Conservation (phyloP, 345 rosid species). For the Triadica sebifera region DNA sequence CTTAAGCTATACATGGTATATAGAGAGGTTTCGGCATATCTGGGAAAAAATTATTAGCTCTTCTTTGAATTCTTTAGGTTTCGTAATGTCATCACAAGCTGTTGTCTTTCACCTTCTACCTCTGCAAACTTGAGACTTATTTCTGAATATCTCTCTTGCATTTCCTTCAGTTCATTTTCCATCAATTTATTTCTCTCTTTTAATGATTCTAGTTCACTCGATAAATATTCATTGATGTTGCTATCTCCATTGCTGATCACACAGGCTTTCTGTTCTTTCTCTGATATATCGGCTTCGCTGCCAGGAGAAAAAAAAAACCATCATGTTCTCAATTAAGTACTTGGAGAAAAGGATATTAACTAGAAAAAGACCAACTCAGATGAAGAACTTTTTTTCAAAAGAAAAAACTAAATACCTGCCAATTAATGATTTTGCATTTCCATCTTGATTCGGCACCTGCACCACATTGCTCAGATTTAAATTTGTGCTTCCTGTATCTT, state of each 20-base stretch:
- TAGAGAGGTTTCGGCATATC: conserved; percentile 20
- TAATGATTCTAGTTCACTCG: conserved; percentile 42
- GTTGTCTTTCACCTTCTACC: conserved; percentile 94
- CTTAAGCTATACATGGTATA: conserved; percentile 43
- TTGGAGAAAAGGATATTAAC: neutral
- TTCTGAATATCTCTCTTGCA: conserved; percentile 90
- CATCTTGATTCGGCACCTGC: conserved; percentile 23
- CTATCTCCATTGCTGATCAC: conserved; percentile 3
- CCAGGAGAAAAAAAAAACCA: conserved; percentile 21
- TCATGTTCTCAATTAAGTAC: neutral
- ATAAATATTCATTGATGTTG: conserved; percentile 20
- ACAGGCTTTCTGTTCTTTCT: conserved; percentile 21
- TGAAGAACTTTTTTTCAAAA: neutral
- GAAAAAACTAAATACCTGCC: conserved; percentile 36
- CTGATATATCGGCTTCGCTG: conserved; percentile 7
- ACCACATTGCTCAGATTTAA: conserved; percentile 4
- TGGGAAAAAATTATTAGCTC: conserved; percentile 27
- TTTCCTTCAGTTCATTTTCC: conserved; percentile 87
- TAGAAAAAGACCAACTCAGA: neutral
- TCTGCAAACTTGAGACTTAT: conserved; percentile 87
- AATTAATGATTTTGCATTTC: conserved; percentile 12
- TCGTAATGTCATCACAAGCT: conserved; percentile 77
- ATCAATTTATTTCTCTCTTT: conserved; percentile 65
- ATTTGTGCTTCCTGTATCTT: conserved; percentile 11
- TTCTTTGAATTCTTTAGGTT: conserved; percentile 77